Base-by-base conservation (phyloP, 192 early-diverging fungal genomes). In the Entomortierella beljakovae region DNA sequence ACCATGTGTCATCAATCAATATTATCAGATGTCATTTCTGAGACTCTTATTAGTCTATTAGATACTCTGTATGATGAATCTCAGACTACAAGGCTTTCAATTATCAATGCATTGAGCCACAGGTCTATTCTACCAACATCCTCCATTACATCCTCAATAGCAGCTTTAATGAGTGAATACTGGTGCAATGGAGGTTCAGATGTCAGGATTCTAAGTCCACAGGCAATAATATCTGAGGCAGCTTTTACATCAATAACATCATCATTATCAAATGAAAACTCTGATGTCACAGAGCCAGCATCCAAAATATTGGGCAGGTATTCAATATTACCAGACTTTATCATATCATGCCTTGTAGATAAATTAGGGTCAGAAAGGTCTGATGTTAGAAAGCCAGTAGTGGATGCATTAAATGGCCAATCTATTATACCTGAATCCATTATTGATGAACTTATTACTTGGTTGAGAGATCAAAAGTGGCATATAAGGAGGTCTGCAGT, bases 181-280 rank as follows among this genome's bases (percentile, higher is more conserved):
- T n/a, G n/a, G n/a, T n/a, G n/a, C n/a, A n/a, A n/a, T n/a, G n/a
- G n/a, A n/a, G n/a, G n/a, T n/a, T n/a, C n/a, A n/a, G n/a, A n/a
- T n/a, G 58, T 6, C 22, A 1, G 7, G n/a, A 48, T 48, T 32
- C 18, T 63, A 35, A 25, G 46, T 29, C 29, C 22, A 1, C 35
- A 60, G 58, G 40, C 58, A 20, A 43, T 28, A 28, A 43, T 60
- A 25, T 15, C 58, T 43, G 58, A 38, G 26, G 4, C 54, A 28
- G 54, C 26, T 31, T 32, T 56, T 11, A 25, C 26, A 31, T 56
- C 54, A 25, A 25, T 56, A 25, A 43, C 18, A 11, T 8, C 8
- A 11, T 18, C 8, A 43, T 18, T 43, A 8, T 11, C 8, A 18
- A 18, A 43, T 43, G 42, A 43, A 18, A 18, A 43, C 42, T 8